Percentiles rank a stretch among this genome's conserved stretches.
These are phyloP conservation scores for Asterionellopsis glacialis DNA, from an alignment of 108 stramenopile species.

Conservation along the genomic window DNA sequence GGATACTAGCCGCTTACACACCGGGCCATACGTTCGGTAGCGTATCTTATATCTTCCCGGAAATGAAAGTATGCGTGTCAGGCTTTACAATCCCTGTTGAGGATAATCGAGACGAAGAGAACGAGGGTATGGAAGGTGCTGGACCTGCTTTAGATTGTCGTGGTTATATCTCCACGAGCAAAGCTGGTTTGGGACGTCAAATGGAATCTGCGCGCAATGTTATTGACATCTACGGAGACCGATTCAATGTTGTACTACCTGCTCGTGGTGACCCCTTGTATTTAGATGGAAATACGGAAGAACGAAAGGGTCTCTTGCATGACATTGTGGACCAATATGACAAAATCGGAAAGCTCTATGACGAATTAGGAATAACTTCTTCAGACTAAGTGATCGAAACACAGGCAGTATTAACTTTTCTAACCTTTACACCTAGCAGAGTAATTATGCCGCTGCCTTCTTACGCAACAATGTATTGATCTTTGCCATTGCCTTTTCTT, in stretches of 20 bases:
- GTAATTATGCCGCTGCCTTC: constrained; percentile 6
- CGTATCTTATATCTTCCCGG: constrained; percentile 73
- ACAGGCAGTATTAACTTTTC: background rate
- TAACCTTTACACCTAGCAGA: background rate
- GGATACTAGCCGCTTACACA: constrained; percentile 73
- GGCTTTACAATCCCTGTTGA: constrained; percentile 80
- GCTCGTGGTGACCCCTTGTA: constrained; percentile 67
- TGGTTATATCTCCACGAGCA: constrained; percentile 75
- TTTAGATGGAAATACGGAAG: constrained; percentile 31
- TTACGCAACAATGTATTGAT: constrained; percentile 14
- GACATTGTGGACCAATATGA: constrained; percentile 38
- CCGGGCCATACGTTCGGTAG: constrained; percentile 82
- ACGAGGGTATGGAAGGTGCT: constrained; percentile 21
- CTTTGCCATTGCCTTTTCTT: constrained; percentile 22
- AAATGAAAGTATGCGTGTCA: constrained; percentile 55
- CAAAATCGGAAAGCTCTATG: constrained; percentile 43
- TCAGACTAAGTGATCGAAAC: background rate
- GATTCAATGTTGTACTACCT: constrained; percentile 61
- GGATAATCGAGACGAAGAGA: constrained; percentile 40
- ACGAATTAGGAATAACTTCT: constrained; percentile 39
- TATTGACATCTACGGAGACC: constrained; percentile 59
- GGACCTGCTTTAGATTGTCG: constrained; percentile 72
- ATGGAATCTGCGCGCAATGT: constrained; percentile 66
- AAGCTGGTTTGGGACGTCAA: constrained; percentile 55
- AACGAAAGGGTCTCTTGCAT: constrained; percentile 21